Conservation (phyloP, 1,284 basidiomycete species). For the Papiliotrema terrestris region DNA sequence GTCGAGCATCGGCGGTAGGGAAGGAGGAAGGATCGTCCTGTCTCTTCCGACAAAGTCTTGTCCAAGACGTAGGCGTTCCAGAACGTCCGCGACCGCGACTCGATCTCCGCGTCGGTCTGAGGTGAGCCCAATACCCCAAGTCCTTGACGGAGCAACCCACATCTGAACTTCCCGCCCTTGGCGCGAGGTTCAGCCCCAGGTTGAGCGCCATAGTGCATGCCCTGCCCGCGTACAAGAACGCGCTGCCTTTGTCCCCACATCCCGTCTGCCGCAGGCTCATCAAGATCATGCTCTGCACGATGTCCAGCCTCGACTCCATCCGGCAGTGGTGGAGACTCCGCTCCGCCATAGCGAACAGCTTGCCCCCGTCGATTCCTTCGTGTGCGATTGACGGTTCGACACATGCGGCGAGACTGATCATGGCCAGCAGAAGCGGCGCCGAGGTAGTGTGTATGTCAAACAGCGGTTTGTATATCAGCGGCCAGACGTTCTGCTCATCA, state of each 20-base stretch:
- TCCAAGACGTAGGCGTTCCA: conserved; percentile 51
- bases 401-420: conserved; percentile 40
- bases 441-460: conserved; percentile 38
- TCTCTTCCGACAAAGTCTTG: conserved; percentile 50
- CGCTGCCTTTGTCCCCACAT: conserved; percentile 48
- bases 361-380: conserved; percentile 62
- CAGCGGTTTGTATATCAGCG: conserved; percentile 44
- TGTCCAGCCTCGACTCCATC: conserved; percentile 33
- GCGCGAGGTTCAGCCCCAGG: conserved; percentile 46
- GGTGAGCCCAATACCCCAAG: not conserved
- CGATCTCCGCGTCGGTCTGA: conserved; percentile 26
- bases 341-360: conserved; percentile 50
- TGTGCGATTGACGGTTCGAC: conserved; percentile 16
- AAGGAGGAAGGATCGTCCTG: conserved; percentile 48
- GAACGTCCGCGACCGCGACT: conserved; percentile 47
- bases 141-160: conserved; percentile 22
- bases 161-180: not conserved
- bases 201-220: conserved; percentile 50
- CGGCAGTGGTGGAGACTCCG: conserved; percentile 19
- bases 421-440: conserved; percentile 34
- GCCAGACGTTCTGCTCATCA: conserved; percentile 42
- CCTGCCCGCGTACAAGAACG: conserved; percentile 46
- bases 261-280: conserved; percentile 50
- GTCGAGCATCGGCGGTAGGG: conserved; percentile 45
- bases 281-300: conserved; percentile 47